Percentiles rank a stretch among this genome's conserved stretches.
phyloP scores from a whole-genome alignment of 176 grass and related monocot genomes.

The Raddia distichophylla region DNA sequence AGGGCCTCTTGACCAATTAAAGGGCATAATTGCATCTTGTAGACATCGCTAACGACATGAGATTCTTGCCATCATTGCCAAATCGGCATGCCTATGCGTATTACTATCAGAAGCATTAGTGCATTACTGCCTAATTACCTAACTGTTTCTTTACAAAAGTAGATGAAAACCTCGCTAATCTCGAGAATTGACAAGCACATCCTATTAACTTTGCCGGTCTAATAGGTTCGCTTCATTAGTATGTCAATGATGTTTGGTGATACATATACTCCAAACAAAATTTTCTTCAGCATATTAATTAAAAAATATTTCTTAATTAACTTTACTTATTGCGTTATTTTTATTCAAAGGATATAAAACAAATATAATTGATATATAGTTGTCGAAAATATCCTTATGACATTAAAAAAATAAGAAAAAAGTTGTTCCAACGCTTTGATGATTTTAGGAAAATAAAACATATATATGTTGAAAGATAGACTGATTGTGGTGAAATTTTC shows the following conservation, averaged over 20 bases:
- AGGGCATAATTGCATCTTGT: conserved; percentile 18
- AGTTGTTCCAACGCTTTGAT: not conserved
- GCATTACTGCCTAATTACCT: conserved; percentile 9
- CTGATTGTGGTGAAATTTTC: not conserved
- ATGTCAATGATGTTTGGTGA: not conserved
- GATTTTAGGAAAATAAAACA: not conserved
- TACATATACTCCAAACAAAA: not conserved
- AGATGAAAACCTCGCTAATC: conserved; percentile 32
- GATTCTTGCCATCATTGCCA: conserved; percentile 44
- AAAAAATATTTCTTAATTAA: not conserved
- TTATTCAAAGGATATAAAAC: not conserved
- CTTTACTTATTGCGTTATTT: not conserved
- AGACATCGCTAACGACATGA: conserved; percentile 45
- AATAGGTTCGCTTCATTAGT: not conserved
- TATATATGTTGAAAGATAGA: not conserved
- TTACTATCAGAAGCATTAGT: conserved; percentile 7
- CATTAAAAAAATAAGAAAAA: not conserved
- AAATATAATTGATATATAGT: not conserved
- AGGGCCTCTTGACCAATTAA: conserved; percentile 4
- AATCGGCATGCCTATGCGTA: not conserved
- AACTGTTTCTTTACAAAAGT: conserved; percentile 19
- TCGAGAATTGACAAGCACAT: not conserved
- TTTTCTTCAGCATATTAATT: not conserved
- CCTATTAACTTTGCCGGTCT: not conserved
- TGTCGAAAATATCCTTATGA: not conserved